Percentiles rank a stretch among this genome's conserved stretches.
Conservation (phyloP, 768 basidiomycete genomes). For the Amanita exitialis region DNA sequence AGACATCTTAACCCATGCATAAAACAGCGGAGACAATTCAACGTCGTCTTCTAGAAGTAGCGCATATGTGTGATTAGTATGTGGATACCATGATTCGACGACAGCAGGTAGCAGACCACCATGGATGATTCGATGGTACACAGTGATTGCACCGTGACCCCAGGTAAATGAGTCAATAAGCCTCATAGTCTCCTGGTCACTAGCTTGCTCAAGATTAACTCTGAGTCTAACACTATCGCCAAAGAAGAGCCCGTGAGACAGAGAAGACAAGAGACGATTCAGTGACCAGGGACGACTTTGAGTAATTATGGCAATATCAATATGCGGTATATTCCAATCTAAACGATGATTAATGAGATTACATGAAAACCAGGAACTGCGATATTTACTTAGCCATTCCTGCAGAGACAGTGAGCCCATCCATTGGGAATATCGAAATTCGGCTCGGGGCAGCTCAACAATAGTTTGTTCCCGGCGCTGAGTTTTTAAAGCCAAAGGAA, state of each 20-base stretch:
- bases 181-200: constrained; percentile 49
- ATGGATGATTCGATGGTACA: constrained; percentile 69
- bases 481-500: constrained; percentile 9
- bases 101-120: constrained; percentile 77
- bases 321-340: constrained; percentile 69
- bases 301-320: constrained; percentile 71
- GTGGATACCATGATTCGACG: constrained; percentile 86
- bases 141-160: constrained; percentile 45
- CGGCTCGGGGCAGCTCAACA: constrained; percentile 35
- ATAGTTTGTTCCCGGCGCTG: constrained; percentile 16
- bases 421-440: constrained; percentile 49
- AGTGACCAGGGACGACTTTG: constrained; percentile 69
- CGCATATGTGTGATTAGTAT: constrained; percentile 62
- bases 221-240: constrained; percentile 58
- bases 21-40: constrained; percentile 77
- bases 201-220: constrained; percentile 69
- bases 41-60: constrained; percentile 81
- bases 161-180: constrained; percentile 44
- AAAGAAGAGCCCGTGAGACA: constrained; percentile 48
- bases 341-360: constrained; percentile 9
- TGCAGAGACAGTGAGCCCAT: constrained; percentile 44
- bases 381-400: constrained; percentile 46
- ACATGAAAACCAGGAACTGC: constrained; percentile 9
- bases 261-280: constrained; percentile 51
- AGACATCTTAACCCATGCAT: constrained; percentile 79